Conservation (phyloP, 2,329 filamentous ascomycete species). For the Sclerotiophoma versabilis region DNA sequence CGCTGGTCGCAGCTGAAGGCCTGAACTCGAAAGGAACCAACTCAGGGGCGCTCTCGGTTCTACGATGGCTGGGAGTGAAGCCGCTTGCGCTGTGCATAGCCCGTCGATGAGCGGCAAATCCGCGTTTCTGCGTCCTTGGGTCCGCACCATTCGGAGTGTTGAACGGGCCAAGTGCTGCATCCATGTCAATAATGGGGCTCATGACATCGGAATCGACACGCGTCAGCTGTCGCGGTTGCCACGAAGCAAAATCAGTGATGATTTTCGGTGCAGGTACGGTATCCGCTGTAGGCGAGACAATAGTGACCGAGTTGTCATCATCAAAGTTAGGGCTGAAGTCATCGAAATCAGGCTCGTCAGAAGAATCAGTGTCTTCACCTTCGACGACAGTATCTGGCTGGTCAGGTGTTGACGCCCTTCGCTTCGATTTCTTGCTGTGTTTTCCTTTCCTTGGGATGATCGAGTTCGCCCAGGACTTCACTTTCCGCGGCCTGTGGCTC, state of each 20-base stretch:
- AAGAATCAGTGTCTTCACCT: constrained; percentile 43
- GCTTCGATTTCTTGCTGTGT: constrained; percentile 56
- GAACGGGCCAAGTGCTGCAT: constrained; percentile 91
- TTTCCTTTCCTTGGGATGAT: constrained; percentile 70
- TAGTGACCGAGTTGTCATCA: constrained; percentile 51
- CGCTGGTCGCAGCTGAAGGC: constrained; percentile 61
- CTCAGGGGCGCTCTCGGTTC: constrained; percentile 81
- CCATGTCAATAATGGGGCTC: constrained; percentile 88
- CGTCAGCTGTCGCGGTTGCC: constrained; percentile 47
- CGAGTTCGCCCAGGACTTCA: constrained; percentile 74
- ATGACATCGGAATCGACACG: constrained; percentile 64
- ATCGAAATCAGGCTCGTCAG: constrained; percentile 42
- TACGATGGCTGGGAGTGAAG: constrained; percentile 78
- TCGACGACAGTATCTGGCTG: constrained; percentile 36
- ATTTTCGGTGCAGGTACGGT: constrained; percentile 32
- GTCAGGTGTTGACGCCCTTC: constrained; percentile 39
- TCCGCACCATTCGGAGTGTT: constrained; percentile 79
- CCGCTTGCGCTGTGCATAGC: constrained; percentile 79
- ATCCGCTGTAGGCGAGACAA: constrained; percentile 45
- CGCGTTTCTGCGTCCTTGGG: constrained; percentile 58
- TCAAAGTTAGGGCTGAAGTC: constrained; percentile 52
- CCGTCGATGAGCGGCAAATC: constrained; percentile 60
- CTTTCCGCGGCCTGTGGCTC: constrained; percentile 65
- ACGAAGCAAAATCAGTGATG: constrained; percentile 47
- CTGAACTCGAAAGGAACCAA: constrained; percentile 74